A percentile compares a stretch with the other conserved stretches of the same genome.
Evolutionary conservation across 2,329 filamentous ascomycete genomes (phyloP).

Genomic region (Colletotrichum tamarilloi): DNA sequence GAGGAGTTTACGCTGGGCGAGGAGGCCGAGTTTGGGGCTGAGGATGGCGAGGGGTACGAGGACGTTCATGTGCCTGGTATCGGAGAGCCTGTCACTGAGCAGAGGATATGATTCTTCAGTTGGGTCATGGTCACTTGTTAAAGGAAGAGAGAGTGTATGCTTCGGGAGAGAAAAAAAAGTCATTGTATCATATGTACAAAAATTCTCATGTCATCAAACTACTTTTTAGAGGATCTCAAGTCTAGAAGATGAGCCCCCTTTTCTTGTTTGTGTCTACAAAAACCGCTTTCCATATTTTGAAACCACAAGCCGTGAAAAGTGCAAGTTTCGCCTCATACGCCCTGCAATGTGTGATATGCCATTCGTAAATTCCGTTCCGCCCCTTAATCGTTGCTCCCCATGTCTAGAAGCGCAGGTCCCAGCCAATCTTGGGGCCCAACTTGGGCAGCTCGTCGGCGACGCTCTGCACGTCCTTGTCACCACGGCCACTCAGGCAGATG

Average conservation of each 20-base stretch:
- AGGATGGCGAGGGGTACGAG: constrained; percentile 51
- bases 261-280: constrained; percentile 13
- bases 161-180: not conserved
- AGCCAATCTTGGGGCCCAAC: constrained; percentile 87
- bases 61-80: constrained; percentile 51
- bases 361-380: not conserved
- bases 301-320: not conserved
- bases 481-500: constrained; percentile 91
- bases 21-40: constrained; percentile 44
- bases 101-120: not conserved
- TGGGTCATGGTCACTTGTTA: not conserved
- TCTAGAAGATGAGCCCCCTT: not conserved
- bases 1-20: constrained; percentile 60
- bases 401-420: constrained; percentile 71
- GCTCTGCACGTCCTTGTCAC: constrained; percentile 98
- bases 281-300: constrained; percentile 11
- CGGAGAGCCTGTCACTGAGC: constrained; percentile 35
- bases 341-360: constrained; percentile 8
- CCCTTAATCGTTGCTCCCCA: not conserved
- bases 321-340: constrained; percentile 14
- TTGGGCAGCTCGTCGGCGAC: constrained; percentile 94
- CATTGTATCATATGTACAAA: constrained; percentile 37
- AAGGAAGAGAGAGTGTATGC: not conserved
- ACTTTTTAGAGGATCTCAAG: not conserved
- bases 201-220: constrained; percentile 9